Evolutionary conservation across 2,329 filamentous ascomycete species (phyloP), one percentile per base, ranked within the genome.

Genomic region (Paraconiothyrium brasiliense): DNA sequence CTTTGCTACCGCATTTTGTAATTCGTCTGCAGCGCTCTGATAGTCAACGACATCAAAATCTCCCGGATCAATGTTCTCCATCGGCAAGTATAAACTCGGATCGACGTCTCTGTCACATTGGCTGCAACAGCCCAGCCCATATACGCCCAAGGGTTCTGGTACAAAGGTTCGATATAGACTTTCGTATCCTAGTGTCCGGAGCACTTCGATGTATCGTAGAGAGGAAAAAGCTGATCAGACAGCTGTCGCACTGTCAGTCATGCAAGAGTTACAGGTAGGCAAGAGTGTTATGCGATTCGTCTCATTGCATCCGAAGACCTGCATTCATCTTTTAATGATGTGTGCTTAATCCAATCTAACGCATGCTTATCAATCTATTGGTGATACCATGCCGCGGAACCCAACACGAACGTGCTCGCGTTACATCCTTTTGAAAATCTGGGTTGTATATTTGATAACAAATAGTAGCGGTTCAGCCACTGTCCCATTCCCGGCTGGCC

Each of bases 151-250:
- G 69, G 73, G 49, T 82, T 83, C 57, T 78, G 75, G 58, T 79
- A 64, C 54, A 71, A 57, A 51, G 80, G 81, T 39, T 70, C 59
- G 52, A 83, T 81, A 0, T 81, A 30, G 27, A 82, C 83, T 81
- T 55, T 83, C 81, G 58, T 78, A 82, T 9, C 81, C 76, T 0
- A 79, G 79, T 0, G 60, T 66, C 43, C 69, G 62, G 20, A 82
- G 79, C 10, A 80, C 71, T 58, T 80, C 68, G 22, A 70, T 74
- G 61, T 85, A 86, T 57, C 86, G 84, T 46, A 86, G 78, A 0
- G 80, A 82, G 3, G 78, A 81, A 3, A 84, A 20, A 20, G 20
- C 85, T 0, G 84, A 84, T 80, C 81, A 86, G 1, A 86, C 74
- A 3, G 83, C 81, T 39, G 35, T 39, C 16, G 4, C 16, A 10